A percentile compares a stretch with the other conserved stretches of the same genome.
These are phyloP conservation scores for Mangifera indica DNA, from an alignment of 345 rosid genomes.

Conservation along the genomic window DNA sequence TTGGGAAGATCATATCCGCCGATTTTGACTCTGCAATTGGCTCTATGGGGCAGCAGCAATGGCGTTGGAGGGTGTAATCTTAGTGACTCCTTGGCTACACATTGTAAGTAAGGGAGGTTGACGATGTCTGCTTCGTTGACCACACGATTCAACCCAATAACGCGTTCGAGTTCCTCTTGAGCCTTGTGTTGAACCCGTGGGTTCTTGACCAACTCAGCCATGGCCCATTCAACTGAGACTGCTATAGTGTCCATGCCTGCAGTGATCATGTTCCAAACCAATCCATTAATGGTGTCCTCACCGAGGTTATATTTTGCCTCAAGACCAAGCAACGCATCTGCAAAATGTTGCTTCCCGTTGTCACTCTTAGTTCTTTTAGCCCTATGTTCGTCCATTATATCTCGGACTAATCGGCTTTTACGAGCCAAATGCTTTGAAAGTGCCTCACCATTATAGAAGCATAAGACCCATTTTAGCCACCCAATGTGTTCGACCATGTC, in stretches of 20 bases:
- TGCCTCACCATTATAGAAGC: conserved; percentile 20
- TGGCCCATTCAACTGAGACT: conserved; percentile 46
- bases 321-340: conserved; percentile 32
- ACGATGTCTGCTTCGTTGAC: conserved; percentile 20
- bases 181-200: conserved; percentile 31
- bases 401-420: conserved; percentile 26
- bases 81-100: conserved; percentile 25
- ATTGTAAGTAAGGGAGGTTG: conserved; percentile 25
- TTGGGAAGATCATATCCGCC: conserved; percentile 44
- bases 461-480: conserved; percentile 35
- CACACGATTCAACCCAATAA: conserved; percentile 14
- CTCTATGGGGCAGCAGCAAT: conserved; percentile 50
- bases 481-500: conserved; percentile 24
- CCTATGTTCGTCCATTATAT: conserved; percentile 26
- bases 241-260: conserved; percentile 49
- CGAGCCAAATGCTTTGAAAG: conserved; percentile 19
- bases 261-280: conserved; percentile 53
- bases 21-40: conserved; percentile 30
- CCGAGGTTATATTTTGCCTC: conserved; percentile 22
- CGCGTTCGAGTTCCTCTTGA: conserved; percentile 24
- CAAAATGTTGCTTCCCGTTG: conserved; percentile 28
- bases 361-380: not conserved
- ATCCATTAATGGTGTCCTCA: conserved; percentile 39
- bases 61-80: conserved; percentile 49
- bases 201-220: conserved; percentile 42